Percentiles rank a stretch among this genome's conserved stretches.
Evolutionary conservation across 352 stramenopile species (phyloP).

Genomic region (Nannochloropsis limnetica): DNA sequence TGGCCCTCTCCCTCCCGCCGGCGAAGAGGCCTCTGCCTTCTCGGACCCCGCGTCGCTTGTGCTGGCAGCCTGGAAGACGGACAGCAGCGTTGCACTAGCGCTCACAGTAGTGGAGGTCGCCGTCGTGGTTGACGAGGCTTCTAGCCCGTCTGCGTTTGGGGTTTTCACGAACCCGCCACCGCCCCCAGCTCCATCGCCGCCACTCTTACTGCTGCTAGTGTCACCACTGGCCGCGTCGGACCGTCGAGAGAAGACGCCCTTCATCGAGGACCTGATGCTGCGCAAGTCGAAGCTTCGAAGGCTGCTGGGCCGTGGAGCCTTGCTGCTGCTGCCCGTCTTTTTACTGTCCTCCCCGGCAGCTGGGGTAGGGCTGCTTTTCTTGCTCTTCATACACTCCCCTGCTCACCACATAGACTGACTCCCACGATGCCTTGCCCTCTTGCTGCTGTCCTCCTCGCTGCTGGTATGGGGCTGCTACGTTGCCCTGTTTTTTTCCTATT

Average conservation of each 20-base stretch:
- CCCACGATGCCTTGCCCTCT: background rate
- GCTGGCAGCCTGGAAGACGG: background rate
- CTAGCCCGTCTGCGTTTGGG: background rate
- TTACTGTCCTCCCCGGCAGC: slow-evolving; percentile 14
- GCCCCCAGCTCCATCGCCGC: background rate
- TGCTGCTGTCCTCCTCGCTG: too few relatives aligned
- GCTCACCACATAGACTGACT: slow-evolving; percentile 17
- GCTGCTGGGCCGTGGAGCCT: background rate
- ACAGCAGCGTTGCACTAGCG: background rate
- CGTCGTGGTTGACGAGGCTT: background rate
- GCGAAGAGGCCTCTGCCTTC: background rate
- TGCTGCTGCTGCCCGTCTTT: background rate
- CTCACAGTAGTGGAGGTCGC: background rate
- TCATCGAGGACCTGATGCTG: slow-evolving; percentile 13
- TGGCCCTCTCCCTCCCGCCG: background rate
- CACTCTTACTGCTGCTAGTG: background rate
- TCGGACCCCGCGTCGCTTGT: background rate
- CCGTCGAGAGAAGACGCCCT: slow-evolving; percentile 26
- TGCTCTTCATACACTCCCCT: slow-evolving; percentile 17
- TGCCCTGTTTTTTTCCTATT: background rate
- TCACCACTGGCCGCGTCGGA: background rate
- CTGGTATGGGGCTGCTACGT: background rate
- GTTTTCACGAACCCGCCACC: background rate
- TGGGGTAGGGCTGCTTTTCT: background rate
- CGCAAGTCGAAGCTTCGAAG: background rate